Base-by-base conservation (phyloP, 352 stramenopile species). In the Pythium biforme region DNA sequence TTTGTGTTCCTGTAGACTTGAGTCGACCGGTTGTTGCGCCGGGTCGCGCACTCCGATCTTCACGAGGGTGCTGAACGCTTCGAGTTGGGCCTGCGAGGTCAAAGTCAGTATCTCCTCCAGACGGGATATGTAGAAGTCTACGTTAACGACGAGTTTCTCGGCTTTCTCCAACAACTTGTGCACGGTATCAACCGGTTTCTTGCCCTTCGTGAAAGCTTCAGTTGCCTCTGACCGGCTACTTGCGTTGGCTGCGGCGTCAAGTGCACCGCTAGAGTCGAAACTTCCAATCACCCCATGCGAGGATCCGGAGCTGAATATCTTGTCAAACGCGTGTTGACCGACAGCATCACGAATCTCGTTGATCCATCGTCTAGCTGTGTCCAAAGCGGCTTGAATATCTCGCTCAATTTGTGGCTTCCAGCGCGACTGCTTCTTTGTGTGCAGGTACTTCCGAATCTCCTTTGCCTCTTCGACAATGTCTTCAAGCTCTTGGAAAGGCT, bases 341-440 rank as follows among this genome's bases (percentile, higher is more conserved):
- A 96, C 60, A 20, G 83, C 73, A 45, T 96, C 85, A 45, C 83
- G 81, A 23, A 90, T 70, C 53, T 94, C 82, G 48, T 84, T 77
- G 5, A 94, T 75, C 87, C 87, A 96, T 51, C 86, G 76, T 7
- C 79, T 79, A 5, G 83, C 73, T 46, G 75, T 75, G 23, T 90
- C 80, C 68, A 94, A 76, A 15, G 77, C 76, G 6, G 77, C 70
- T 33, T 88, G 72, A 27, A 96, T 93, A 51, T 92, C 81, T 29
- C 80, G 76, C 57, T 96, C 87, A 52, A 93, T 73, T 39, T 90
- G 81, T 14, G 87, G 87, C 37, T 94, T 92, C 87, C 87, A 96
- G 11, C 82, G 69, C 23, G 82, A 82, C 49, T 91, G 86, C 29
- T 89, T 92, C 58, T 91, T 89, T 2, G 81, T 64, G 55, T 90